A percentile compares a stretch with the other conserved stretches of the same genome.
phyloP scores from a whole-genome alignment of 495 filamentous ascomycete genomes.

The Saxophila tyrrhenica region DNA sequence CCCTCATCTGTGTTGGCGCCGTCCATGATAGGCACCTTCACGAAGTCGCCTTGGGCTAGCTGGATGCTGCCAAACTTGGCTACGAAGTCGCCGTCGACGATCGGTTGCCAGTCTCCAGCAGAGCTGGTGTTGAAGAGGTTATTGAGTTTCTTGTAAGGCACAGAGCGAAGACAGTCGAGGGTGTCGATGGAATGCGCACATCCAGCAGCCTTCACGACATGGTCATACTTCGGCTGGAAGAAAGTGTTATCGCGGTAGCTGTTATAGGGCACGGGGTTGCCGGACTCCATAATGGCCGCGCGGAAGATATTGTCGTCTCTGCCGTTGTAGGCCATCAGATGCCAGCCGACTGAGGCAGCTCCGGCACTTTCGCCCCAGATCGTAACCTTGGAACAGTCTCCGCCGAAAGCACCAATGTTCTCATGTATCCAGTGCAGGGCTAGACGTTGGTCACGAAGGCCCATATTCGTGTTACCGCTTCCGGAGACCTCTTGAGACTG shows the following conservation, averaged over 20 bases:
- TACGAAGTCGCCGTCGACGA: conserved; percentile 43
- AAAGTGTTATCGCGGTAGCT: conserved; percentile 12
- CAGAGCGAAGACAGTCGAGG: conserved; percentile 37
- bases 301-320: conserved; percentile 42
- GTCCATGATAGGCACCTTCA: conserved; percentile 45
- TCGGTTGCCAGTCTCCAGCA: conserved; percentile 23
- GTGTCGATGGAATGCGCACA: conserved; percentile 31
- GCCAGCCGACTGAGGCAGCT: conserved; percentile 25
- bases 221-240: conserved; percentile 30
- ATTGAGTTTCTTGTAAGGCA: conserved; percentile 47
- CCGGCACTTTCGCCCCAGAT: conserved; percentile 21
- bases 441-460: conserved; percentile 48
- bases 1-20: conserved; percentile 54
- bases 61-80: conserved; percentile 24
- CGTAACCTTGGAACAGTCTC: conserved; percentile 27
- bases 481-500: conserved; percentile 27
- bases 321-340: conserved; percentile 30
- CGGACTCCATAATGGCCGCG: conserved; percentile 39
- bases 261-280: conserved; percentile 26
- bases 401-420: conserved; percentile 33
- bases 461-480: conserved; percentile 44
- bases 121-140: conserved; percentile 39
- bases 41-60: conserved; percentile 36
- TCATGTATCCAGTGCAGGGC: conserved; percentile 50
- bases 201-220: conserved; percentile 30